Evolutionary conservation across 1,284 basidiomycete species (phyloP).

Genomic region (Ceratobasidium sp.): DNA sequence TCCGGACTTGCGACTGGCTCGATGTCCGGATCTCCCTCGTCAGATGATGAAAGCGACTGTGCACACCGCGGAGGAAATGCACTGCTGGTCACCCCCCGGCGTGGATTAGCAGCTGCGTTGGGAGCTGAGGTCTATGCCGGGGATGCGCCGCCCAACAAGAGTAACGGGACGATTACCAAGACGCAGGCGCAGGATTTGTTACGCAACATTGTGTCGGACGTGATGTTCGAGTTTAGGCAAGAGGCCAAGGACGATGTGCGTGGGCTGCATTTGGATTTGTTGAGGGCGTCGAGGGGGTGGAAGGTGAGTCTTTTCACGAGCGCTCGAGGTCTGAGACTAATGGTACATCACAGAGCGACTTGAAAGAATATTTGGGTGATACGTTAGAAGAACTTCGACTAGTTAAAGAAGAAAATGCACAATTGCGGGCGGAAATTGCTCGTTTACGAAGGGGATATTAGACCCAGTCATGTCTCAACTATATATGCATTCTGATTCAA

Average conservation of each 20-base stretch:
- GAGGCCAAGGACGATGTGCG: conserved; percentile 71
- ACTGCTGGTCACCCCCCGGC: conserved; percentile 23
- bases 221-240: conserved; percentile 71
- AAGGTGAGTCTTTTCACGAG: conserved; percentile 42
- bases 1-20: background rate
- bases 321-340: background rate
- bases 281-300: conserved; percentile 68
- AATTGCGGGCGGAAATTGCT: conserved; percentile 71
- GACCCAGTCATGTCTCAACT: conserved; percentile 34
- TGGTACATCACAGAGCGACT: conserved; percentile 52
- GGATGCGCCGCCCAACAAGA: background rate
- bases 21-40: background rate
- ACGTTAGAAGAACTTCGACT: conserved; percentile 53
- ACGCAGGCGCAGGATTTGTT: conserved; percentile 64
- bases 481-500: conserved; percentile 8
- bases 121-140: conserved; percentile 31
- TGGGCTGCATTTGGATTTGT: conserved; percentile 71
- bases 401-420: conserved; percentile 54
- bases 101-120: conserved; percentile 29
- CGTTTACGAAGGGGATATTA: conserved; percentile 61
- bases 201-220: conserved; percentile 66
- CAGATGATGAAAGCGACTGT: conserved; percentile 8
- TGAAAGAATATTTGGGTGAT: conserved; percentile 62
- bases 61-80: background rate
- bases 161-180: conserved; percentile 15